These are phyloP conservation scores for Sporormia fimetaria DNA, from an alignment of 495 filamentous ascomycete genomes.

Conservation along the genomic window DNA sequence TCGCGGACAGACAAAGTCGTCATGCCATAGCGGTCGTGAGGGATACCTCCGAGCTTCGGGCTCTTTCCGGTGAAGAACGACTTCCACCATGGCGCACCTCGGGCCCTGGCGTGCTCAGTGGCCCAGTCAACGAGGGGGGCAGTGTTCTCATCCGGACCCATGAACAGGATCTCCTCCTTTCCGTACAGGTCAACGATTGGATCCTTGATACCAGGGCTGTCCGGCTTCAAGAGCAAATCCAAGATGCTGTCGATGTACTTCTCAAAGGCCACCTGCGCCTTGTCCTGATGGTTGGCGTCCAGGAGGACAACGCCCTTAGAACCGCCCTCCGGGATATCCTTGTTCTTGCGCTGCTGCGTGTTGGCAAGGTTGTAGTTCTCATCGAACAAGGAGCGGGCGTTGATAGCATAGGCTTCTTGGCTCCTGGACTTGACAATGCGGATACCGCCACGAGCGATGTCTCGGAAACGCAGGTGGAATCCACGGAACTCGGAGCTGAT, in stretches of 20 bases:
- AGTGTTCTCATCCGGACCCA: constrained; percentile 98
- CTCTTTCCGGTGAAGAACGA: constrained; percentile 99
- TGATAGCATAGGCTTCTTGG: constrained; percentile 89
- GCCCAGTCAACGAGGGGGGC: constrained; percentile 97
- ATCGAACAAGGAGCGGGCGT: constrained; percentile 88
- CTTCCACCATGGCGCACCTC: constrained; percentile 98
- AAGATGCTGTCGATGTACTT: constrained; percentile 99
- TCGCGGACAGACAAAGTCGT: constrained; percentile 93
- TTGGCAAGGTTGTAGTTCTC: constrained; percentile 98
- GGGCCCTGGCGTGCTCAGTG: constrained; percentile 77
- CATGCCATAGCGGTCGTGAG: constrained; percentile 94
- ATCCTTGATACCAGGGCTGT: constrained; percentile 94
- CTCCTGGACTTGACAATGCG: constrained; percentile 96
- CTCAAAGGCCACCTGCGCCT: constrained; percentile 81
- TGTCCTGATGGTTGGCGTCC: constrained; percentile 87
- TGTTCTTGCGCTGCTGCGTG: constrained; percentile 99
- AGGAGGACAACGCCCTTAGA: constrained; percentile 96
- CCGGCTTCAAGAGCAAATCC: constrained; percentile 79
- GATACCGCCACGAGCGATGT: constrained; percentile 94
- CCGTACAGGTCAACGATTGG: constrained; percentile 92
- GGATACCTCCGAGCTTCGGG: constrained; percentile 88
- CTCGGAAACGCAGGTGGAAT: constrained; percentile 94
- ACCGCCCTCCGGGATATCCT: constrained; percentile 98
- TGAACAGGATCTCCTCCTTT: constrained; percentile 90
- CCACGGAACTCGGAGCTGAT: constrained; percentile 94